phyloP scores from a whole-genome alignment of 2,329 filamentous ascomycete genomes.

The Sporothrix mexicana region DNA sequence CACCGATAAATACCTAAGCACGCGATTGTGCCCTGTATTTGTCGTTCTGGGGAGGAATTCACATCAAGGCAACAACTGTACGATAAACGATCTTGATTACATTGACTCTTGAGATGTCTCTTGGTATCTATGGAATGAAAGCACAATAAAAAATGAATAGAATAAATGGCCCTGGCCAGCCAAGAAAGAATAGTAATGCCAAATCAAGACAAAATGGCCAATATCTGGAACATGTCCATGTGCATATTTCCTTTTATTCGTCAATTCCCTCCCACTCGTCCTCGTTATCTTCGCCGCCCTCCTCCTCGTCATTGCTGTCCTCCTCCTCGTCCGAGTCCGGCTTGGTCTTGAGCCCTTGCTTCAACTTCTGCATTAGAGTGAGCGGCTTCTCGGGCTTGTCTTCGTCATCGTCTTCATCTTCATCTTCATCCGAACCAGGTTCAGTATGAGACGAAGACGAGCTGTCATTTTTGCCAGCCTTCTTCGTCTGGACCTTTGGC shows the following conservation, averaged over 20 bases:
- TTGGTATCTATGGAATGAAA: conserved; percentile 14
- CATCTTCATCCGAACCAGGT: not conserved
- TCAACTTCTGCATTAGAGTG: conserved; percentile 33
- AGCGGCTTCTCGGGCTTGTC: conserved; percentile 24
- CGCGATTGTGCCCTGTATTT: not conserved
- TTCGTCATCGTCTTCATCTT: not conserved
- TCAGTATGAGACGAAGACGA: conserved; percentile 11
- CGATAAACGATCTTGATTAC: not conserved
- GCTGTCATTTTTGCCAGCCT: not conserved
- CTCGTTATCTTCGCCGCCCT: not conserved
- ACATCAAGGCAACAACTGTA: not conserved
- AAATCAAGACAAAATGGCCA: not conserved
- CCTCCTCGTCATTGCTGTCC: not conserved
- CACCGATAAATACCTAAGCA: not conserved
- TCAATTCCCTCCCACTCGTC: not conserved
- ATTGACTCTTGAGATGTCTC: not conserved
- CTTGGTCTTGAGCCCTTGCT: conserved; percentile 21
- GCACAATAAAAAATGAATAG: not conserved
- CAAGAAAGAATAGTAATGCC: not conserved
- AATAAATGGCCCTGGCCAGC: not conserved
- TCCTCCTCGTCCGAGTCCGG: conserved; percentile 19
- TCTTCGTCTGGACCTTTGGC: not conserved
- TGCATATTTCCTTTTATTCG: not conserved
- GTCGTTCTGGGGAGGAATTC: not conserved
- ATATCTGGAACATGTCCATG: not conserved